These are phyloP conservation scores for Sedum album DNA, from an alignment of 164 flowering plant species.

Conservation along the genomic window DNA sequence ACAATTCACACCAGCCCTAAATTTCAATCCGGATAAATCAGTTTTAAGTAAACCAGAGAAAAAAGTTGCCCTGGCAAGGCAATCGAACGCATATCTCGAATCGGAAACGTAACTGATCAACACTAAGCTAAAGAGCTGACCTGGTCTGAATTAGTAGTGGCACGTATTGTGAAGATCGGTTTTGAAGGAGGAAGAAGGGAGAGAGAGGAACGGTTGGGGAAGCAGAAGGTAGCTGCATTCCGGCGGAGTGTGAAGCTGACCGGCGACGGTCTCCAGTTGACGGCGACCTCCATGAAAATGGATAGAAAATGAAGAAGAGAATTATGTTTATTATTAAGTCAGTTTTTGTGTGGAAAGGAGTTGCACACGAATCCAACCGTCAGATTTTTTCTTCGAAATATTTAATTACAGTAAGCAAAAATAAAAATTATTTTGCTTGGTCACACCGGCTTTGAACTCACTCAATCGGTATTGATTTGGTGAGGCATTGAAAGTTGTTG, in stretches of 20 bases:
- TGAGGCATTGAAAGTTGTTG: neutral
- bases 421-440: too few relatives aligned
- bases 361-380: neutral
- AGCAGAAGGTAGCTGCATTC: neutral
- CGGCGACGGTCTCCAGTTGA: constrained; percentile 5
- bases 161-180: neutral
- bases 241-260: neutral
- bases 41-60: neutral
- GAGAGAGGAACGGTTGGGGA: neutral
- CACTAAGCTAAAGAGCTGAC: neutral
- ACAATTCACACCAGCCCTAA: neutral
- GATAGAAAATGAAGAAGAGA: neutral
- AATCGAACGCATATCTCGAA: neutral
- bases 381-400: neutral
- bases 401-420: too few relatives aligned
- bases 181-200: neutral
- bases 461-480: neutral
- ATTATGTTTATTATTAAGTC: too few relatives aligned
- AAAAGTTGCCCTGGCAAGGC: neutral
- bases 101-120: neutral
- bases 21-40: constrained; percentile 2
- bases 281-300: neutral
- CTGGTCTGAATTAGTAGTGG: neutral
- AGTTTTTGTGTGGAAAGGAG: too few relatives aligned
- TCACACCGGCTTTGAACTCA: too few relatives aligned